Conservation (phyloP, 345 rosid genomes). For the Sonneratia caseolaris region DNA sequence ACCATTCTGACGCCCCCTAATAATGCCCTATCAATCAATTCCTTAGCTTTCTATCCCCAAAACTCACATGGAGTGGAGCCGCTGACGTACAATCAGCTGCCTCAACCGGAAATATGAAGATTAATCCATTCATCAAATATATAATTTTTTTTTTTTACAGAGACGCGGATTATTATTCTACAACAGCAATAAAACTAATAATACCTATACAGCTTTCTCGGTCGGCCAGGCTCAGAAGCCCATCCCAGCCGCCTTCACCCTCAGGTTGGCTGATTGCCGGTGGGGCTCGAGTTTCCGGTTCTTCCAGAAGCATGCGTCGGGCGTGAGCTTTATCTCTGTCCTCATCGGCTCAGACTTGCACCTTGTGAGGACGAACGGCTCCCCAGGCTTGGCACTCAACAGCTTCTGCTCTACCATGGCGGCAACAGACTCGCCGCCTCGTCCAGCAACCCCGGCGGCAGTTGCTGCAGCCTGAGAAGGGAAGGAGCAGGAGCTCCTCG, state of each 20-base stretch:
- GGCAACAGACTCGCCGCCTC: conserved; percentile 24
- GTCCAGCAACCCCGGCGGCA: conserved; percentile 3
- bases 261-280: conserved; percentile 34
- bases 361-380: conserved; percentile 62
- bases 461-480: conserved; percentile 44
- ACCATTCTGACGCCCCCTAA: background rate
- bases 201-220: conserved; percentile 11
- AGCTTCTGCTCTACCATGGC: conserved; percentile 45
- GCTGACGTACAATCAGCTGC: background rate
- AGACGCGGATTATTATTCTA: background rate
- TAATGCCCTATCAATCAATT: background rate
- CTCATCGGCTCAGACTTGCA: conserved; percentile 94
- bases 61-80: conserved; percentile 4
- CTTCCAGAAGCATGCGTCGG: conserved; percentile 82
- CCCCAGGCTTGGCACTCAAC: conserved; percentile 40
- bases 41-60: conserved; percentile 1
- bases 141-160: background rate
- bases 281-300: conserved; percentile 85
- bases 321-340: conserved; percentile 51
- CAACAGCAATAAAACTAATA: background rate
- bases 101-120: background rate
- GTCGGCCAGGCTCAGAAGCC: conserved; percentile 32
- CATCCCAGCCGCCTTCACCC: conserved; percentile 71
- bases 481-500: conserved; percentile 72
- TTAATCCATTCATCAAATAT: background rate